Base-by-base conservation (phyloP, 768 basidiomycete species). In the Bullera alba region DNA sequence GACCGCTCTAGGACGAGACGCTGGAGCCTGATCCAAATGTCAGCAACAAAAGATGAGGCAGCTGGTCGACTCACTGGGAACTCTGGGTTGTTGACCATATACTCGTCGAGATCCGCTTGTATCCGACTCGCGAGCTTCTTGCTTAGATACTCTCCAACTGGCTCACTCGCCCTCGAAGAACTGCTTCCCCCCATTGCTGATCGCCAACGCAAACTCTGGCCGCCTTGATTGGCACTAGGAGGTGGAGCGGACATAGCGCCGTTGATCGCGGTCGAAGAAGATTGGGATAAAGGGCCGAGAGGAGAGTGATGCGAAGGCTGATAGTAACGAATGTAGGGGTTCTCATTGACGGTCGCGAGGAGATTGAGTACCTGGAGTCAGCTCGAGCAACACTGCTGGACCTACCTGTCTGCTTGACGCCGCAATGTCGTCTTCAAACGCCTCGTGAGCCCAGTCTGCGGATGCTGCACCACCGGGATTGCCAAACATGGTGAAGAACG, bases 251-350 rank as follows among this genome's bases (percentile, higher is more conserved):
- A 34, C 5, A 43, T 28, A 6, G 53, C 37, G 4, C 47, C 36
- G 27, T 48, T 48, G 42, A 43, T 43, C 6, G 42, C 7, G 16
- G 1, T 51, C 28, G 45, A 46, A 12, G 56, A 37, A 29, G 39
- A 21, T 42, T 55, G 46, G 2, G 83, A 83, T 47, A 96, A 80
- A 2, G 90, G 81, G 14, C 90, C 89, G 14, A 96, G 78, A 0
- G 91, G 92, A 2, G 78, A 77, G 62, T 91, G 89, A 55, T 85
- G 80, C 12, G 81, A 75, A 4, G 93, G 89, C 46, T 86, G 75
- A 69, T 95, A 96, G 74, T 93, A 97, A 27, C 93, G 85, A 58
- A 97, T 84, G 68, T 81, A 85, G 0, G 95, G 95, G 63, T 84
- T 87, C 69, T 99, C 95, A 62, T 89, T 85, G 25, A 97, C 74